These are phyloP conservation scores for Amanita pallidorosea DNA, from an alignment of 768 basidiomycete genomes.

Conservation along the genomic window DNA sequence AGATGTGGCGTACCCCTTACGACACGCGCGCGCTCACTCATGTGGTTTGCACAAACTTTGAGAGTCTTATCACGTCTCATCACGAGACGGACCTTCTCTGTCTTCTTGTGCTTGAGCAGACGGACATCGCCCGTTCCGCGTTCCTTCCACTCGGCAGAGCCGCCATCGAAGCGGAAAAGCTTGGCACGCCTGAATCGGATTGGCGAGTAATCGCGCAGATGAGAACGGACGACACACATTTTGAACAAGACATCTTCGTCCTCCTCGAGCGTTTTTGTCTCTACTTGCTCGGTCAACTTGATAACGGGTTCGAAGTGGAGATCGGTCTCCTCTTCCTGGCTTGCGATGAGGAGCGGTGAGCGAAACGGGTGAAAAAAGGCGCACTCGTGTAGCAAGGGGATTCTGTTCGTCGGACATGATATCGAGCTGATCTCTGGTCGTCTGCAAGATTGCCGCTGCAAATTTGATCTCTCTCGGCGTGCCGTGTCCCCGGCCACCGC, in stretches of 20 bases:
- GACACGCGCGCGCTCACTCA: constrained; percentile 44
- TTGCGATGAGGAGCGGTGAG: constrained; percentile 8
- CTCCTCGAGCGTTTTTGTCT: constrained; percentile 92
- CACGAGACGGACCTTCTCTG: constrained; percentile 88
- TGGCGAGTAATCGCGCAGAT: constrained; percentile 25
- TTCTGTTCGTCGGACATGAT: constrained; percentile 50
- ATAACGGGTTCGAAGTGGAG: constrained; percentile 94
- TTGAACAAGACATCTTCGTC: constrained; percentile 92
- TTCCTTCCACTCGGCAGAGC: constrained; percentile 91
- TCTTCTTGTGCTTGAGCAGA: constrained; percentile 81
- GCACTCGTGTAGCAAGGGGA: constrained; percentile 63
- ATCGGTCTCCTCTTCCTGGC: constrained; percentile 71
- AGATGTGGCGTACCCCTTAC: neutral
- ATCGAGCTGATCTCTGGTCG: constrained; percentile 16
- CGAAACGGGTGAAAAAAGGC: constrained; percentile 23
- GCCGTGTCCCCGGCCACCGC: constrained; percentile 12
- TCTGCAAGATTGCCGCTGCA: constrained; percentile 9
- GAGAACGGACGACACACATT: constrained; percentile 53
- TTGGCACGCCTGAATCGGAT: constrained; percentile 74
- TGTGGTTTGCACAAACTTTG: constrained; percentile 98
- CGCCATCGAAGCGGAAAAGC: constrained; percentile 86
- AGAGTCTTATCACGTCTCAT: constrained; percentile 99
- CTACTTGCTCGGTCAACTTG: constrained; percentile 91
- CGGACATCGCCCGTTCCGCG: constrained; percentile 94
- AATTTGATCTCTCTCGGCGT: constrained; percentile 4